phyloP scores from a whole-genome alignment of 2,329 filamentous ascomycete genomes.

The Stemphylium beticola region DNA sequence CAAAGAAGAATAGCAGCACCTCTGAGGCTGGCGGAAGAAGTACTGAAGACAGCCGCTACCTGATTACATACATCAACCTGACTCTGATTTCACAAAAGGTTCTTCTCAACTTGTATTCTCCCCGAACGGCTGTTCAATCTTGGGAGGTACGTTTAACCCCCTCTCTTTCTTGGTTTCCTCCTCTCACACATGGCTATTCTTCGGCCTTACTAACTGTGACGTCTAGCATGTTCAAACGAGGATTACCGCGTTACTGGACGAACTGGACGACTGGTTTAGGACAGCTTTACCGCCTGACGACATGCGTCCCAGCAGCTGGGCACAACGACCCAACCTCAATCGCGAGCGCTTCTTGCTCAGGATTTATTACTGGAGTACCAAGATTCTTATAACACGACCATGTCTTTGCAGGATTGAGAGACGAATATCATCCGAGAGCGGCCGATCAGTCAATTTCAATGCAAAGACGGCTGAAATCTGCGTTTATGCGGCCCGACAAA shows the following conservation, averaged over 20 bases:
- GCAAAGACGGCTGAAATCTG: constrained; percentile 39
- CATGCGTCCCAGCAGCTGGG: constrained; percentile 21
- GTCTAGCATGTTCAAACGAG: constrained; percentile 35
- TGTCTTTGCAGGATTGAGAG: constrained; percentile 48
- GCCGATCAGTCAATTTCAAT: constrained; percentile 42
- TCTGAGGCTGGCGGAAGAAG: neutral
- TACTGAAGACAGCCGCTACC: constrained; percentile 7
- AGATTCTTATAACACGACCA: constrained; percentile 48
- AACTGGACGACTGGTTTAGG: constrained; percentile 43
- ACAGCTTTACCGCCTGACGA: constrained; percentile 17
- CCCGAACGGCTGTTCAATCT: constrained; percentile 38
- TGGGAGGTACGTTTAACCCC: constrained; percentile 38
- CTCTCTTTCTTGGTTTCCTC: no score
- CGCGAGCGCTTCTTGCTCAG: constrained; percentile 26
- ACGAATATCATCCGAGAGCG: constrained; percentile 37
- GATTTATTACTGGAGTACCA: constrained; percentile 44
- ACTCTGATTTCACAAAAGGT: constrained; percentile 42
- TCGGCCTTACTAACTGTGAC: constrained; percentile 6
- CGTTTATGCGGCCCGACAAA: constrained; percentile 41
- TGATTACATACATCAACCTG: constrained; percentile 29
- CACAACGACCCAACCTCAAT: constrained; percentile 2
- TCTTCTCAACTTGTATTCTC: constrained; percentile 44
- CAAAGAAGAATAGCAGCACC: neutral
- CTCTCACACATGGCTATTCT: neutral
- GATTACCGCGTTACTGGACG: constrained; percentile 37